These are phyloP conservation scores for Pseudocercospora ulei DNA, from an alignment of 2,329 filamentous ascomycete species.

Conservation along the genomic window DNA sequence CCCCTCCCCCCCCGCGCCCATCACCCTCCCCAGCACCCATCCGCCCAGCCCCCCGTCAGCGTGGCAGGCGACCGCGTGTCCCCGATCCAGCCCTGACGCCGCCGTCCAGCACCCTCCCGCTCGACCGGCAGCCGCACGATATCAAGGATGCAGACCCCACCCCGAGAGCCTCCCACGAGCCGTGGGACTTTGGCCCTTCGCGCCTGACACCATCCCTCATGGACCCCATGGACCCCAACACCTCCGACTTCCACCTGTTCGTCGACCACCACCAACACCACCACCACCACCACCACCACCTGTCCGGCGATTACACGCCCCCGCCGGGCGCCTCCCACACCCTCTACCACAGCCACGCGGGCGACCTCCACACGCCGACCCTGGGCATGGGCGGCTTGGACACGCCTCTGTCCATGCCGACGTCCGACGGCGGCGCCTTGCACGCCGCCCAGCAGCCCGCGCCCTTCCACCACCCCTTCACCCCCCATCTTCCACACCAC, in stretches of 20 bases:
- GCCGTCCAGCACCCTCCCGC: slow-evolving; percentile 22
- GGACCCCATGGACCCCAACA: slow-evolving; percentile 60
- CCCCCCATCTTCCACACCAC: slow-evolving; percentile 50
- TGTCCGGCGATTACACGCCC: slow-evolving; percentile 76
- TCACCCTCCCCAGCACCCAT: slow-evolving; percentile 15
- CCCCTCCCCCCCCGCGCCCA: slow-evolving; percentile 20
- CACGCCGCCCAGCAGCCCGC: slow-evolving; percentile 50
- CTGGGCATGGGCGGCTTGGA: slow-evolving; percentile 55
- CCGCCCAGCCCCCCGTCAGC: slow-evolving; percentile 17
- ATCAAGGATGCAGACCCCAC: slow-evolving; percentile 74
- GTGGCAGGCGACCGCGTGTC: slow-evolving; percentile 20
- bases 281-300: too few relatives aligned
- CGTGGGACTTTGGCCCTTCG: slow-evolving; percentile 51
- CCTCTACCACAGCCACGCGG: slow-evolving; percentile 67
- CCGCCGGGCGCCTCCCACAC: slow-evolving; percentile 73
- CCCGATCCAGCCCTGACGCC: slow-evolving; percentile 20
- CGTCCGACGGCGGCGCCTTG: slow-evolving; percentile 54
- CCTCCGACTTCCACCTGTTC: slow-evolving; percentile 69
- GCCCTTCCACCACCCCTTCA: slow-evolving; percentile 57
- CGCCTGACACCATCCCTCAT: slow-evolving; percentile 75
- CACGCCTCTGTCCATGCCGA: slow-evolving; percentile 74
- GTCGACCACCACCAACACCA: too few relatives aligned
- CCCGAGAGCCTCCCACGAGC: slow-evolving; percentile 67
- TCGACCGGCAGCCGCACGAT: slow-evolving; percentile 24
- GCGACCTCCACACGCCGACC: slow-evolving; percentile 72